Percentiles rank a stretch among this genome's conserved stretches.
Conservation (phyloP, 2,329 filamentous ascomycete genomes). For the Trichothecium sympodiale region DNA sequence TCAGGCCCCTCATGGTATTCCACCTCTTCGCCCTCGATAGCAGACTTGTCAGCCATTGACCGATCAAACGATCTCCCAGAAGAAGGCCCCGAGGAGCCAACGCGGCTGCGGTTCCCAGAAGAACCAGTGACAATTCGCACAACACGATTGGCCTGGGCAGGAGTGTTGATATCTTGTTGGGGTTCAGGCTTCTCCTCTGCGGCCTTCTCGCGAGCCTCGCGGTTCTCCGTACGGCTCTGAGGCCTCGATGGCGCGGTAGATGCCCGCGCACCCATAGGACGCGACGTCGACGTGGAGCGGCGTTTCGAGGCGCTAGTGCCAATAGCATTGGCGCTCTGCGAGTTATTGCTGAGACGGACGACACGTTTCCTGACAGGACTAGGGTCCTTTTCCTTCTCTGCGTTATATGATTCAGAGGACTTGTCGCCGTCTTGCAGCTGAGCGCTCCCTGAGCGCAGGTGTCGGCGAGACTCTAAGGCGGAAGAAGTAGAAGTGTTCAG, state of each 20-base stretch:
- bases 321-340: conserved; percentile 30
- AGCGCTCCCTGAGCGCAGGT: conserved; percentile 35
- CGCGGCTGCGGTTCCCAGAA: conserved; percentile 28
- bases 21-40: conserved; percentile 24
- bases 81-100: conserved; percentile 23
- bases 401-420: conserved; percentile 30
- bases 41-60: conserved; percentile 20
- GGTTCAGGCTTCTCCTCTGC: conserved; percentile 26
- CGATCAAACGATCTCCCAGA: conserved; percentile 24
- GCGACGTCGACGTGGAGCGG: conserved; percentile 40
- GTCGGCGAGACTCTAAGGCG: conserved; percentile 30
- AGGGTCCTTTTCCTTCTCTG: conserved; percentile 33
- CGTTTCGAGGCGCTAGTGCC: conserved; percentile 25
- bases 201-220: conserved; percentile 21
- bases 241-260: conserved; percentile 17
- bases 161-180: conserved; percentile 39
- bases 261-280: conserved; percentile 5
- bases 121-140: conserved; percentile 45
- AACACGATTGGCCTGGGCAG: conserved; percentile 36
- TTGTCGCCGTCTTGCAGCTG: conserved; percentile 23
- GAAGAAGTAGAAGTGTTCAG: conserved; percentile 33
- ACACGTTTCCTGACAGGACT: conserved; percentile 47
- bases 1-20: conserved; percentile 29
- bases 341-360: conserved; percentile 42
- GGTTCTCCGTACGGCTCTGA: conserved; percentile 25